Evolutionary conservation across 225 moss, liverwort and hornwort genomes (phyloP), one percentile per base, ranked within the genome.

Genomic region (Straminergon stramineum): DNA sequence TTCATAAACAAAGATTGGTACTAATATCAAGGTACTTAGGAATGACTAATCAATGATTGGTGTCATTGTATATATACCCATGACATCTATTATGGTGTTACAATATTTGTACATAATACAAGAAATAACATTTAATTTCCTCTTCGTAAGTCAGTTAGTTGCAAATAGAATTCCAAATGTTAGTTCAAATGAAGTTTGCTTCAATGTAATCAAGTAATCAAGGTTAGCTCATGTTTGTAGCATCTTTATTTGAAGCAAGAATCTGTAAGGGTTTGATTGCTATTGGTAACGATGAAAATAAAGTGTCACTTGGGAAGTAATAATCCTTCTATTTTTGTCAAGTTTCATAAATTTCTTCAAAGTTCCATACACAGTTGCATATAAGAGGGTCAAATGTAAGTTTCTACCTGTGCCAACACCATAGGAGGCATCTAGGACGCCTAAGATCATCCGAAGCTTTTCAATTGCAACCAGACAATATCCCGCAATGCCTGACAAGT

Each of bases 391-490:
- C 2, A 73, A 1, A 73, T 73, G 28, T 76, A 8, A 51, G 15
- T 35, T 53, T 23, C 14, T 88, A 86, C 86, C 87, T 82, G 91
- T 84, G 17, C 91, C 91, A 7, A 15, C 14, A n/a, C 96, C 96
- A 21, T 79, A 88, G 57, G 92, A 94, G 48, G 12, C 13, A 57
- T 95, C 94, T 8, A 96, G 55, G 39, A 95, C 43, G 4, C 95
- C 90, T 61, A 92, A 43, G 27, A 80, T 30, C 21, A 23, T 34
- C 6, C 95, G 88, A 27, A 96, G 89, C 0, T n/a, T 30, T 64
- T 90, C 75, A 9, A 95, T 5, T n/a, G 62, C 77, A 0, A 1
- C 3, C 6, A 76, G 1, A 28, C 65, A 90, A 28, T 78, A 55
- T 41, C 92, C 95, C 13, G 37, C 24, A 55, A 90, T 66, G 15